Conservation (phyloP, 129 eudicot genomes). For the Helichrysum umbraculigerum region DNA sequence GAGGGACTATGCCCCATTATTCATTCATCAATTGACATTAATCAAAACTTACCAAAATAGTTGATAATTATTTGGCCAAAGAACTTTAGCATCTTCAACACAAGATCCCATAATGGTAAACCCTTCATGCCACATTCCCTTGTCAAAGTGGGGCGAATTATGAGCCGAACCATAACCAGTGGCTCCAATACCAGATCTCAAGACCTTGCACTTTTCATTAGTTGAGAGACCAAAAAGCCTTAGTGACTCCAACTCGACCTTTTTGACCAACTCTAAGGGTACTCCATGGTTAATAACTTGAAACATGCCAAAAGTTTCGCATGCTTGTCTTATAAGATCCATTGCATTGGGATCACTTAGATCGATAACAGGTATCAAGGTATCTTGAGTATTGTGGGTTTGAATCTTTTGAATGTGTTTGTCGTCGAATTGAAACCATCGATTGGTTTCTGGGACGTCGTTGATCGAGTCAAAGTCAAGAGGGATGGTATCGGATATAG, state of each 20-base stretch:
- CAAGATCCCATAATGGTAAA: conserved; percentile 1
- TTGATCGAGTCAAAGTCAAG: conserved; percentile 51
- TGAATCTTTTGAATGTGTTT: background rate
- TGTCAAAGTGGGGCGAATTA: background rate
- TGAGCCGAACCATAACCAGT: background rate
- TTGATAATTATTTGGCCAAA: conserved; percentile 1
- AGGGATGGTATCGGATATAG: conserved; percentile 43
- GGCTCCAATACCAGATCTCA: background rate
- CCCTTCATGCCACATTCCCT: background rate
- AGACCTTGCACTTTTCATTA: background rate
- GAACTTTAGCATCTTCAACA: conserved; percentile 2
- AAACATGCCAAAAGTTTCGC: conserved; percentile 59
- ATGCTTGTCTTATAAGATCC: conserved; percentile 24
- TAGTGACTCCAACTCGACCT: conserved; percentile 31
- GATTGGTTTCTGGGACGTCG: conserved; percentile 52
- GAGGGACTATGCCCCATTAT: too few relatives aligned
- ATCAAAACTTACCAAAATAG: background rate
- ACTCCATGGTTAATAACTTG: conserved; percentile 62
- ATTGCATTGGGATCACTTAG: conserved; percentile 40
- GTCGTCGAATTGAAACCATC: conserved; percentile 38
- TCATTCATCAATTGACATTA: background rate
- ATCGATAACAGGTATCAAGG: conserved; percentile 44
- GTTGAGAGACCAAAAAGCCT: background rate
- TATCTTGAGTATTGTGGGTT: background rate
- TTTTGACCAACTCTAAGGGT: conserved; percentile 33